Conservation (phyloP, 1,284 basidiomycete species). For the Pseudozyma thailandica region DNA sequence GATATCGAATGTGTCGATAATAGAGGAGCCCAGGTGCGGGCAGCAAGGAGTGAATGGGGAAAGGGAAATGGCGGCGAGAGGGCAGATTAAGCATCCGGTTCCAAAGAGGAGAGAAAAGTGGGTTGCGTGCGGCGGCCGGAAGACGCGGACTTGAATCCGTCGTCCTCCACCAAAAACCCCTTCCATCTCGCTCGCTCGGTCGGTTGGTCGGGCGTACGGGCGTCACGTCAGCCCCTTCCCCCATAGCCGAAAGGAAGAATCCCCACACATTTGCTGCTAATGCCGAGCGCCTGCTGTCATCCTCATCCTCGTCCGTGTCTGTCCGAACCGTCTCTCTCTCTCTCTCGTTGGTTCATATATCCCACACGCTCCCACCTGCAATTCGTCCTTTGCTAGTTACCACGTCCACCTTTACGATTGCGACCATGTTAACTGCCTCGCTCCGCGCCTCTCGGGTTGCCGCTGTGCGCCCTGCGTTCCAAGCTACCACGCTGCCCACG, state of each 20-base stretch:
- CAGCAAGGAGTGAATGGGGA: not conserved
- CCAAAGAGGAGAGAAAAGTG: no score
- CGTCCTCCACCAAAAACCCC: not conserved
- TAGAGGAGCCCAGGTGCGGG: not conserved
- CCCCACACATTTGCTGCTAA: no score
- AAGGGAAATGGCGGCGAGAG: not conserved
- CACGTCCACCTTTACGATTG: not conserved
- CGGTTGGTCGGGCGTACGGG: no score
- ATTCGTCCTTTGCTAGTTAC: not conserved
- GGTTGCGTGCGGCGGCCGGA: no score
- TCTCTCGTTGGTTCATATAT: constrained; percentile 1
- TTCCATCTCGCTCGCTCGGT: no score
- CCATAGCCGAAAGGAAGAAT: no score
- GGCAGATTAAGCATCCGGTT: constrained; percentile 1
- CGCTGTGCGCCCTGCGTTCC: constrained; percentile 13
- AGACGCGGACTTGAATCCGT: constrained; percentile 24
- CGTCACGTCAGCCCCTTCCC: no score
- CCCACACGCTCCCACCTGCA: not conserved
- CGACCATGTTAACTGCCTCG: constrained; percentile 25
- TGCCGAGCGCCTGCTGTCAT: not conserved
- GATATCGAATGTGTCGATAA: no score
- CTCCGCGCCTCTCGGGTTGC: constrained; percentile 22
- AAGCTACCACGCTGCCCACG: constrained; percentile 13
- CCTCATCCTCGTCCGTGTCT: constrained; percentile 1
- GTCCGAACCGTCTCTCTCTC: constrained; percentile 1